Percentiles rank a stretch among this genome's conserved stretches.
Evolutionary conservation across 768 basidiomycete genomes (phyloP).

Genomic region (Russula sp.): DNA sequence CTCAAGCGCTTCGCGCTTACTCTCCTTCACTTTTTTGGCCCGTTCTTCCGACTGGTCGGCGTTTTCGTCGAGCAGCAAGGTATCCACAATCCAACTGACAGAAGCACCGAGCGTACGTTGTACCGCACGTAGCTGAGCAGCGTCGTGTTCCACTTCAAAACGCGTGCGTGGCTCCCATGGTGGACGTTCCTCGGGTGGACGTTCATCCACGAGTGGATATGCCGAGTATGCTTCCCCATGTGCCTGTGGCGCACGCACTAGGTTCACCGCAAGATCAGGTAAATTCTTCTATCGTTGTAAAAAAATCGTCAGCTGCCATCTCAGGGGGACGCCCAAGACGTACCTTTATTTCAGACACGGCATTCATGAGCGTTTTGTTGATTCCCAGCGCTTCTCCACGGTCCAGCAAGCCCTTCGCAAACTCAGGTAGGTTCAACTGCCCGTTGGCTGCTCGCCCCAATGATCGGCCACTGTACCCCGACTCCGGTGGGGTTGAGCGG

Average conservation of each 20-base stretch:
- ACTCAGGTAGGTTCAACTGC: constrained; percentile 57
- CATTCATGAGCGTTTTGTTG: constrained; percentile 75
- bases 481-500: not conserved
- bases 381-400: constrained; percentile 75
- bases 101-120: constrained; percentile 64
- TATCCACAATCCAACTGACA: constrained; percentile 67
- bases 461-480: constrained; percentile 13
- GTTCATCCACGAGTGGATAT: constrained; percentile 60
- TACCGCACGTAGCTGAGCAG: constrained; percentile 42
- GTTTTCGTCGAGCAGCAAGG: constrained; percentile 49
- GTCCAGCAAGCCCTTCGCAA: constrained; percentile 67
- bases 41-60: constrained; percentile 37
- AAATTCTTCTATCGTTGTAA: constrained; percentile 42
- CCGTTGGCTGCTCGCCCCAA: constrained; percentile 24
- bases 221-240: constrained; percentile 36
- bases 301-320: constrained; percentile 13
- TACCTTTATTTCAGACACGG: constrained; percentile 71
- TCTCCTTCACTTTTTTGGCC: constrained; percentile 37
- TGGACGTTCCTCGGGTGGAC: constrained; percentile 47
- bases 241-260: constrained; percentile 50
- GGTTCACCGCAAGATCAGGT: constrained; percentile 68
- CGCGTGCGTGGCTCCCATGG: constrained; percentile 63
- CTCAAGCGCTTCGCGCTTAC: constrained; percentile 59
- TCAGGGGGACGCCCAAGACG: constrained; percentile 20
- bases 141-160: constrained; percentile 64